Conservation (phyloP, 352 stramenopile species). For the Globisporangium okanoganense region DNA sequence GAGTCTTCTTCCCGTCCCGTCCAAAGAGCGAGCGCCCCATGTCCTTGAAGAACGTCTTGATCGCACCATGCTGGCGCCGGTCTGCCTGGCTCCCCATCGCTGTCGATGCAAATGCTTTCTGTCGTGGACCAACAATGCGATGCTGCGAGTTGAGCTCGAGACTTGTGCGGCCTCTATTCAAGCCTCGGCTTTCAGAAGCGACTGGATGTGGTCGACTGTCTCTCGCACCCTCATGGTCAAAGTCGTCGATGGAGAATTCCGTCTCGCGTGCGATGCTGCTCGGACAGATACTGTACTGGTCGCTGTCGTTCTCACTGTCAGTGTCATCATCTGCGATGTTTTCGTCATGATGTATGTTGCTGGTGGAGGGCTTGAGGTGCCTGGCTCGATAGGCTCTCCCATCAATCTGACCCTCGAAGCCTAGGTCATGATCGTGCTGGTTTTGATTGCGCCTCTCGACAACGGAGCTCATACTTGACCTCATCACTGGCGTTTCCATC, state of each 20-base stretch:
- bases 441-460: neutral
- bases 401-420: neutral
- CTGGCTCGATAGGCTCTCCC: neutral
- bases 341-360: neutral
- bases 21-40: constrained; percentile 15
- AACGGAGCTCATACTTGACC: neutral
- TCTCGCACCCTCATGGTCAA: neutral
- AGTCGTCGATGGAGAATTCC: constrained; percentile 11
- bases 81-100: neutral
- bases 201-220: neutral
- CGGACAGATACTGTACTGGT: constrained; percentile 11
- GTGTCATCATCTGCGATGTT: neutral
- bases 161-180: neutral
- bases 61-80: neutral
- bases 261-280: constrained; percentile 6
- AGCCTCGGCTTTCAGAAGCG: neutral
- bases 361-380: neutral
- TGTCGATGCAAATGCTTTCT: neutral
- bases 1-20: neutral
- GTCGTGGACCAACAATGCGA: neutral
- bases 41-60: constrained; percentile 15
- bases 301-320: neutral
- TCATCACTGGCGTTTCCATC: neutral
- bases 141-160: neutral
- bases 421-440: neutral